Conservation (phyloP, 2,329 filamentous ascomycete species). For the Lecanicillium sp. region DNA sequence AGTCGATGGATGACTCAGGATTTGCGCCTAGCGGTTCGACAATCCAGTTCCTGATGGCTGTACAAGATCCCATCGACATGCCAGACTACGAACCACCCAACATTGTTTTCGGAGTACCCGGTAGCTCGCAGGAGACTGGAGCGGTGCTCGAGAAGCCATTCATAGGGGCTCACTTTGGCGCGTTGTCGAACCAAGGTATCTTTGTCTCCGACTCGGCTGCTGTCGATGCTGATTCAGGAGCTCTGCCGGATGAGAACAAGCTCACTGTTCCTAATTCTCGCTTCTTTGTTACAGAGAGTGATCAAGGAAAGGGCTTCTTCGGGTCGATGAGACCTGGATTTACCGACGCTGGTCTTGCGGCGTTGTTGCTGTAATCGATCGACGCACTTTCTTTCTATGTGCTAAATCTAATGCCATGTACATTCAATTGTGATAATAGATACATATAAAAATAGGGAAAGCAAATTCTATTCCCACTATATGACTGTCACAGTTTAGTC, state of each 20-base stretch:
- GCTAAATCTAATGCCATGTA: too few relatives aligned
- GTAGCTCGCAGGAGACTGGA: conserved; percentile 9
- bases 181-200: conserved; percentile 52
- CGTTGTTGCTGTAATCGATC: conserved; percentile 4
- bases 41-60: conserved; percentile 57
- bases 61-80: conserved; percentile 18
- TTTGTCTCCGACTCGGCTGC: conserved; percentile 33
- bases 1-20: conserved; percentile 36
- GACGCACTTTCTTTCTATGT: not conserved
- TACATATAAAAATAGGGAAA: too few relatives aligned
- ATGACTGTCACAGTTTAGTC: too few relatives aligned
- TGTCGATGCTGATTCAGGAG: not conserved
- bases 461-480: too few relatives aligned
- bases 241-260: conserved; percentile 21
- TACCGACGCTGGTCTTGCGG: conserved; percentile 5
- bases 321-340: conserved; percentile 6
- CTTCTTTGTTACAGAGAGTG: conserved; percentile 15
- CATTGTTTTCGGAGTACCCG: conserved; percentile 26
- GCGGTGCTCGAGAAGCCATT: conserved; percentile 10
- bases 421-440: too few relatives aligned
- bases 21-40: conserved; percentile 56
- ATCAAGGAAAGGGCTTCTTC: conserved; percentile 1
- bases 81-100: conserved; percentile 10
- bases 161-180: conserved; percentile 49
- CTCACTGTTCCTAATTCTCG: conserved; percentile 27